Conservation (phyloP, 306 rosid species). For the Cicer judaicum region DNA sequence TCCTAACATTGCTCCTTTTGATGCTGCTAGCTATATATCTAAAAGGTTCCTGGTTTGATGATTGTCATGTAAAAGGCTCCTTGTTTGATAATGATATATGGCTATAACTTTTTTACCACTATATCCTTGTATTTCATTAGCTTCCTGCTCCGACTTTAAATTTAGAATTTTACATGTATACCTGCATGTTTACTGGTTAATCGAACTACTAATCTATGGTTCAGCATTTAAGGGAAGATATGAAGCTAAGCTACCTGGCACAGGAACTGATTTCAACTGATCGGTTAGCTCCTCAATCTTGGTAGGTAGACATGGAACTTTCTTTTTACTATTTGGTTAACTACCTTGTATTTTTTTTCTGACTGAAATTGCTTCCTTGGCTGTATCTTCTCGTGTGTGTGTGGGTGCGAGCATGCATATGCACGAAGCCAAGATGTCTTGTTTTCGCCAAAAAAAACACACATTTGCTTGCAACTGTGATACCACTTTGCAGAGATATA, state of each 20-base stretch:
- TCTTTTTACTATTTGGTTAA: slow-evolving; percentile 34
- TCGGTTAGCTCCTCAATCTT: slow-evolving; percentile 94
- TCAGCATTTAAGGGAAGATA: slow-evolving; percentile 99
- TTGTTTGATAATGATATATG: slow-evolving; percentile 14
- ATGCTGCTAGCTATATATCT: slow-evolving; percentile 17
- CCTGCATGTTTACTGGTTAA: slow-evolving; percentile 39
- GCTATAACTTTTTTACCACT: background rate
- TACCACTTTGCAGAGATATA: background rate
- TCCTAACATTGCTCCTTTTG: slow-evolving; percentile 7
- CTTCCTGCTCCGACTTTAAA: slow-evolving; percentile 29
- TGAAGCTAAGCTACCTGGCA: slow-evolving; percentile 94
- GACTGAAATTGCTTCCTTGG: slow-evolving; percentile 9
- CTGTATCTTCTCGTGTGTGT: background rate
- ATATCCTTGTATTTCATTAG: slow-evolving; percentile 25
- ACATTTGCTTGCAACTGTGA: background rate
- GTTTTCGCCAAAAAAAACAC: background rate
- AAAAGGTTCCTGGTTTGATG: slow-evolving; percentile 20
- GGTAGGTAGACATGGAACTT: slow-evolving; percentile 66
- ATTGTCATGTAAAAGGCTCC: background rate
- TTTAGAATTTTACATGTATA: slow-evolving; percentile 15
- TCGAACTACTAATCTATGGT: slow-evolving; percentile 41
- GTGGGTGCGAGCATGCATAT: background rate
- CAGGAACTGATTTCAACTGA: slow-evolving; percentile 91
- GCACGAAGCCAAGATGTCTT: background rate
- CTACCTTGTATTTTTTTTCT: slow-evolving; percentile 10